Evolutionary conservation across 75 land plant species (phyloP), one percentile per base, ranked within the genome.

Genomic region (Adiantum capillusveneris): DNA sequence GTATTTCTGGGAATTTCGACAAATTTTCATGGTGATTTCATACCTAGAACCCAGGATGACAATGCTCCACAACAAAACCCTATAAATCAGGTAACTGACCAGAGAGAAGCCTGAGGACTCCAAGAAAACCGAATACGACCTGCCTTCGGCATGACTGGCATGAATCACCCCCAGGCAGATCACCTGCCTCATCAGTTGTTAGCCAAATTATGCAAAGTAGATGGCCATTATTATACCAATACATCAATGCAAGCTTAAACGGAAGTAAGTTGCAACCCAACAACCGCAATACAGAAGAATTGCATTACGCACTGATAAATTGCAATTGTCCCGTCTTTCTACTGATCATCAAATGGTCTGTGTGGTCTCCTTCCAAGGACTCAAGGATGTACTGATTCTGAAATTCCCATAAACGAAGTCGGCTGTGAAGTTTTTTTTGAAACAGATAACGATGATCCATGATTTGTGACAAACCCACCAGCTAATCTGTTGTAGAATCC

Each of bases 331-430:
- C 71, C 22, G 37, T 69, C 39, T 36, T 30, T 16, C 57, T 63
- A 53, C 55, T 54, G 21, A 69, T 69, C 16, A 57, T 12, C 14
- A 69, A 55, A 19, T 51, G 41, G 49, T 44, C 60, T 27, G 58
- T 11, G 28, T 44, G 24, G 2, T 25, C 31, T 6, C 58, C 51
- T n/a, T 69, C 71, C 19, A 56, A 56, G 16, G 71, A 65, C 27
- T 69, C 71, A 28, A 69, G 53, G 18, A 69, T 57, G 53, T 42
- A 60, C 25, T 61, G 56, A 44, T 69, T 46, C 2, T 63, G 56
- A 31, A 62, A 63, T 56, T 61, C 71, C 71, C 71, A 69, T 42
- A 69, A 46, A 12, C 71, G 71, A 65, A 69, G 60, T 13, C 71
- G 71, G 20, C 37, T 62, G 37, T 57, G 54, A 34, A 69, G 57